Conservation (phyloP, 2,329 filamentous ascomycete genomes). For the Aspergillus intermedius region DNA sequence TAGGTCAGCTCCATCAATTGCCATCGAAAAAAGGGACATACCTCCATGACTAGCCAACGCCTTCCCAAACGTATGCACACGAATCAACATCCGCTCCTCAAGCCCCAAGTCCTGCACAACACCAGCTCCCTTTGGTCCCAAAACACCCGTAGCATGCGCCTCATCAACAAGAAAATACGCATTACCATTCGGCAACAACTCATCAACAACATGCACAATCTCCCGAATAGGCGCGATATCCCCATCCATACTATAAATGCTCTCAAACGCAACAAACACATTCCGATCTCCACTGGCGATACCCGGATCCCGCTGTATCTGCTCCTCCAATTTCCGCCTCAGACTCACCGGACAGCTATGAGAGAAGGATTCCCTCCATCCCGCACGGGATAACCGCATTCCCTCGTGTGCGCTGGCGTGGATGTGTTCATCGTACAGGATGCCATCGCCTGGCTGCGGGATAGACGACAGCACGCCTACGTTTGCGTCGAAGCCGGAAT, state of each 20-base stretch:
- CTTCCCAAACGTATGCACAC: conserved; percentile 50
- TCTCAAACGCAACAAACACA: conserved; percentile 64
- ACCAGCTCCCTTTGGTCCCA: conserved; percentile 45
- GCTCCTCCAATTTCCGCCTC: conserved; percentile 26
- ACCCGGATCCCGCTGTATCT: conserved; percentile 24
- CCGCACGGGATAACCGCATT: conserved; percentile 59
- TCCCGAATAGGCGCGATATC: conserved; percentile 60
- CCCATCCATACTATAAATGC: conserved; percentile 78
- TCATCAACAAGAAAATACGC: conserved; percentile 52
- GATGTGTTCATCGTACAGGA: conserved; percentile 69
- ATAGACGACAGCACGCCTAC: conserved; percentile 56
- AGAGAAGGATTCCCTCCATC: conserved; percentile 36
- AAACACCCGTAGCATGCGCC: conserved; percentile 48
- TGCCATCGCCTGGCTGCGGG: conserved; percentile 54
- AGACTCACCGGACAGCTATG: conserved; percentile 43
- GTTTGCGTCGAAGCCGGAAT: conserved; percentile 63
- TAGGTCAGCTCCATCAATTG: conserved; percentile 6
- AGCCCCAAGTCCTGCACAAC: conserved; percentile 46
- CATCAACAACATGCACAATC: conserved; percentile 54
- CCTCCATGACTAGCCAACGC: conserved; percentile 59
- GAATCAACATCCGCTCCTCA: conserved; percentile 44
- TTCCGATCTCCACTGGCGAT: conserved; percentile 40
- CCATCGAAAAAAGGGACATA: conserved; percentile 31
- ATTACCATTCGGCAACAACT: conserved; percentile 51
- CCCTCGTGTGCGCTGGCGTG: conserved; percentile 76